Evolutionary conservation across 257 asterid species (phyloP).

Genomic region (Solanum pennellii): DNA sequence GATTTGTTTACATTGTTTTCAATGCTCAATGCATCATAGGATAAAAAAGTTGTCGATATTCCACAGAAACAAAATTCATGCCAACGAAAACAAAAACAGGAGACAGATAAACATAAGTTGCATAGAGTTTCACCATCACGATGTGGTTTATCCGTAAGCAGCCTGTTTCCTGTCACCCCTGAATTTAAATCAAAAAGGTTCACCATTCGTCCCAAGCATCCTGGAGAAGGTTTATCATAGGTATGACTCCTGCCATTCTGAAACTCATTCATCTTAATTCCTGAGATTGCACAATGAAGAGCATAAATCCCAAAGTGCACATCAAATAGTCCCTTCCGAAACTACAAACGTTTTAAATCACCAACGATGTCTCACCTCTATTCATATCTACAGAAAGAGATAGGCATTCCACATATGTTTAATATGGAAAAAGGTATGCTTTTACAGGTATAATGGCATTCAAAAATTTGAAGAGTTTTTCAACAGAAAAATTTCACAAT

Average conservation of each 20-base stretch:
- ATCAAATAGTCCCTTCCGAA: not conserved
- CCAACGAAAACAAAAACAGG: not conserved
- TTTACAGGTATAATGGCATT: not conserved
- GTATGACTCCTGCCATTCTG: conserved; percentile 25
- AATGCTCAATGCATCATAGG: not conserved
- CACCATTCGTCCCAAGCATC: conserved; percentile 92
- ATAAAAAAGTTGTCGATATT: not conserved
- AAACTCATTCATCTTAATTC: conserved; percentile 61
- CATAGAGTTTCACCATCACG: conserved; percentile 41
- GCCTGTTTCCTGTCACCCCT: conserved; percentile 52
- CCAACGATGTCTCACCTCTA: not conserved
- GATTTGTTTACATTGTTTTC: not conserved
- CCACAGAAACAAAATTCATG: not conserved
- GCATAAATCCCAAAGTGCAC: conserved; percentile 4
- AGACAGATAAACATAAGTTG: not conserved
- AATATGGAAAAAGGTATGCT: not conserved
- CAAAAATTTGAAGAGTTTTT: not conserved
- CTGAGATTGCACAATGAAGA: conserved; percentile 19
- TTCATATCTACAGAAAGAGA: not conserved
- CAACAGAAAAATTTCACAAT: not conserved
- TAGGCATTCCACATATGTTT: not conserved
- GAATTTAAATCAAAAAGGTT: conserved; percentile 68
- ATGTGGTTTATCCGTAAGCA: conserved; percentile 75
- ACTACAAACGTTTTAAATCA: not conserved
- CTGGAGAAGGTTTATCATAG: conserved; percentile 49